Evolutionary conservation across 352 stramenopile species (phyloP).

Genomic region (Phytophthora sp.): DNA sequence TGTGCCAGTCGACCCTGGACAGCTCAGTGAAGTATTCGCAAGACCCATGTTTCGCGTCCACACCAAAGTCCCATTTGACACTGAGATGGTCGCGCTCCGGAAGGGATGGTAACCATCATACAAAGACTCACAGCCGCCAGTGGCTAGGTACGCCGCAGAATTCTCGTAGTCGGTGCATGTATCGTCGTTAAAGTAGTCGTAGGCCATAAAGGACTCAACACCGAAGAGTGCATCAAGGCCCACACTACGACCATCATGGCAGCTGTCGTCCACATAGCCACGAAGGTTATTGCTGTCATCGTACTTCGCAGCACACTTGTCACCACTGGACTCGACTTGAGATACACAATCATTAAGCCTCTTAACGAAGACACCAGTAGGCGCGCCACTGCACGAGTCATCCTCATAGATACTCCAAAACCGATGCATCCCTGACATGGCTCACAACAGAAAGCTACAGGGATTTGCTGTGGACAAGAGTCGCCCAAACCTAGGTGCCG

Average conservation of each 20-base stretch:
- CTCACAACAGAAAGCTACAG: too few species aligned
- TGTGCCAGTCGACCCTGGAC: not conserved
- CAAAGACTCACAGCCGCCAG: not conserved
- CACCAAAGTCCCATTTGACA: not conserved
- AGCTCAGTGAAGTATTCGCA: not conserved
- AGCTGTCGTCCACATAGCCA: constrained; percentile 7
- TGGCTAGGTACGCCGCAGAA: constrained; percentile 3
- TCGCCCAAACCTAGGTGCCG: too few species aligned
- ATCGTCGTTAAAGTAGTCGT: constrained; percentile 2
- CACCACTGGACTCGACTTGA: not conserved
- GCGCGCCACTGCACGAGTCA: not conserved
- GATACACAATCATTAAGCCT: not conserved
- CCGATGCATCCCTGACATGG: not conserved
- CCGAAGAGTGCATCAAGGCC: constrained; percentile 4
- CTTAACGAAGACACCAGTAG: not conserved
- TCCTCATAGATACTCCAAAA: constrained; percentile 1
- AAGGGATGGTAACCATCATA: not conserved
- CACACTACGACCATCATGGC: not conserved
- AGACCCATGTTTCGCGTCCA: not conserved
- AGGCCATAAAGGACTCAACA: constrained; percentile 4
- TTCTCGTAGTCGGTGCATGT: not conserved
- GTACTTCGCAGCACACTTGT: not conserved
- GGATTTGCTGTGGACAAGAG: too few species aligned
- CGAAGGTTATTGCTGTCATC: not conserved
- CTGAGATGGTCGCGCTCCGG: constrained; percentile 2